Conservation (phyloP, 257 asterid species). For the Coffea eugenioides region DNA sequence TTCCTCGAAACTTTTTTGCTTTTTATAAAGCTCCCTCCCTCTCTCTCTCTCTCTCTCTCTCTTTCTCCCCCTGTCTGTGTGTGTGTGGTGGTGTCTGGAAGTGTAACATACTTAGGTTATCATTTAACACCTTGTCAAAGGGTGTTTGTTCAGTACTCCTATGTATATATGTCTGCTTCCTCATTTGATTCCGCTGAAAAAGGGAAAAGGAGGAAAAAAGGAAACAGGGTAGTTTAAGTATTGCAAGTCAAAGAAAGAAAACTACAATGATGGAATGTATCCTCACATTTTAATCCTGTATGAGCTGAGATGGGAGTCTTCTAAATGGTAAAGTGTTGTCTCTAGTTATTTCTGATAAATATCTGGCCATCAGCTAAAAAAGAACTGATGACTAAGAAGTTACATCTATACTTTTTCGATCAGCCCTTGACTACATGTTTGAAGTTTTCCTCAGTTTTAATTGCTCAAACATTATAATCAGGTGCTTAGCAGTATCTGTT, state of each 20-base stretch:
- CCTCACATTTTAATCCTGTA: neutral
- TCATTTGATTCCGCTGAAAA: neutral
- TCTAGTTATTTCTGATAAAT: neutral
- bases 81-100: neutral
- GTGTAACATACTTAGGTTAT: neutral
- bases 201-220: neutral
- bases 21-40: slow-evolving; percentile 29
- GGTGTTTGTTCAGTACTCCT: neutral
- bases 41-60: neutral
- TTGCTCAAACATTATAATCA: neutral
- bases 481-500: neutral
- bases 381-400: neutral
- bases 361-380: neutral
- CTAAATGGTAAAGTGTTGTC: neutral
- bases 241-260: neutral
- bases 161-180: no score
- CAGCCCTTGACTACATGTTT: neutral
- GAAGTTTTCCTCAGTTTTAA: neutral
- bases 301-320: neutral
- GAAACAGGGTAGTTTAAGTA: neutral
- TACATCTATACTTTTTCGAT: neutral
- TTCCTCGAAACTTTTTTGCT: slow-evolving; percentile 38
- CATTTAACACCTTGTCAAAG: neutral
- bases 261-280: neutral
- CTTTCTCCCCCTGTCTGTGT: neutral